Base-by-base conservation (phyloP, 345 rosid species). In the Arabis hirsuta region DNA sequence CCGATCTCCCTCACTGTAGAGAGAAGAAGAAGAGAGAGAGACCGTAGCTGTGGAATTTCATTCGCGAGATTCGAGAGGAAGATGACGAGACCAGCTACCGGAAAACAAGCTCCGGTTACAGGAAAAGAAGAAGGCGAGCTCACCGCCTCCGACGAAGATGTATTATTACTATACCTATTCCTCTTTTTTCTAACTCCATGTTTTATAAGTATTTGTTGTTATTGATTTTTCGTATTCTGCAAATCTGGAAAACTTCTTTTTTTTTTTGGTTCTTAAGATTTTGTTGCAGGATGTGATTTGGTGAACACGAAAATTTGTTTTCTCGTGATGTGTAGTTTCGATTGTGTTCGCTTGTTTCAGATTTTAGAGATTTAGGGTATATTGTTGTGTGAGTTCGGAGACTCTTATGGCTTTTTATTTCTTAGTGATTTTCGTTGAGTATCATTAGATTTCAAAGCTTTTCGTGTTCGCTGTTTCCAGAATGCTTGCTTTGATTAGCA, bases 81-180 rank as follows among this genome's bases (percentile, higher is more conserved):
- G 56, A 76, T 51, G 76, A 71, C 67, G 56, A 51, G 68, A 24
- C 55, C 44, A 79, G 70, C 27, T 76, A 74, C 54, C 38, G 55
- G 76, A 12, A 69, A 67, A 55, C 62, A 39, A 62, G 14, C 27
- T 42, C 55, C 57, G 54, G 50, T 29, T 12, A 10, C 76, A 12
- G 77, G 66, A 34, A 83, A 83, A 77, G 98, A 90, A 84, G 98
- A 90, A 83, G 98, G 96, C 82, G 95, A 92, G 76, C 87, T 92
- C 72, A 84, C 94, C 55, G 73, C 85, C 62, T 86, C 96, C 56
- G 89, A 84, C 64, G 84, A 76, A 64, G 90, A 81, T 50, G 91
- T 81, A 82, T 46, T 58, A 6, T 52, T n/a, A n/a, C n/a, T 50
- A 46, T 72, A 52, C 1, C 26, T 43, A 16, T 58, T 41, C 13